Base-by-base conservation (phyloP, 129 eudicot genomes). In the Gnaphalium uliginosum region DNA sequence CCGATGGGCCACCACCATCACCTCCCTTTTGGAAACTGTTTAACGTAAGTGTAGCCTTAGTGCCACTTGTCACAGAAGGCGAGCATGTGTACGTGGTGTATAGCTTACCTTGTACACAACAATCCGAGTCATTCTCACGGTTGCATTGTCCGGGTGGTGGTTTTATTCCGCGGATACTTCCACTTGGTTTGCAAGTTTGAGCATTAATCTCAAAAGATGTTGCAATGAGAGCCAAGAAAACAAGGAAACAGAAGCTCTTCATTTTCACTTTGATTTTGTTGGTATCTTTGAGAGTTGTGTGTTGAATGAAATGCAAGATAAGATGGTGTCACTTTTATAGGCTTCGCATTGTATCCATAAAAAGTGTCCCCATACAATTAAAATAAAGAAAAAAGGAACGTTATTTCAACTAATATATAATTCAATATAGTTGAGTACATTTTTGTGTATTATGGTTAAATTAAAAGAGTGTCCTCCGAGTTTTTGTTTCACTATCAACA, bases 171-270 rank as follows among this genome's bases (percentile, higher is more conserved):
- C 24, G 61, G 61, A 56, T 56, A 56, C 14, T 8, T 0, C 61
- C 61, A 56, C 61, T 56, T 56, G 61, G 61, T 56, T 56, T 56
- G 26, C 61, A 56, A 7, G 61, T 56, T 5, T 56, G 61, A 19
- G 61, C 61, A 56, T 56, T 21, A 11, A 56, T 7, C 0, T 6
- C 1, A 2, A 56, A 56, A 2, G 61, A 56, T 19, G 23, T 22
- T 56, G 23, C 26, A 0, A 21, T 0, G 26, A 56, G 61, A 56
- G 61, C 61, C 26, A 56, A 21, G 61, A 19, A 56, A 56, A 56
- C 3, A 56, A 19, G 26, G 24, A 56, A 56, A 56, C 26, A n/a
- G 25, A 5, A 56, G 61, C 14, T 56, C 26, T 56, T 56, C 61
- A 56, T 56, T 22, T 19, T 18, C 13, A 0, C 25, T 56, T 56